Evolutionary conservation across 805 yeast species (phyloP), one percentile per base, ranked within the genome.

Genomic region (Wickerhamomyces xylosicus): DNA sequence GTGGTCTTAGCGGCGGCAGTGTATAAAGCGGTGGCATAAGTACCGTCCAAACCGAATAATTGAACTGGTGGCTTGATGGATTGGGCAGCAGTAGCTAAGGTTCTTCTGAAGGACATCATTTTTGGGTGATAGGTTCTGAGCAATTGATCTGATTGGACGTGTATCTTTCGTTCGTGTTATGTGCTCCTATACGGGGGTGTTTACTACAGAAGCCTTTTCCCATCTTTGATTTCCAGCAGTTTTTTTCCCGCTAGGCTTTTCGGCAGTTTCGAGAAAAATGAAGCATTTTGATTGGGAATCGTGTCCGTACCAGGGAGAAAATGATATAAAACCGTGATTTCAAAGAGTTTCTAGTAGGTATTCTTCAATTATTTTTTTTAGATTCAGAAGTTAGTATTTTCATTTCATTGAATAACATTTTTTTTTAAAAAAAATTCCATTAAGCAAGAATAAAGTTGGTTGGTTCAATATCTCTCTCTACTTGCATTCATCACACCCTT

Each of bases 1-100:
- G 94, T 74, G 52, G 77, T 77, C 71, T 85, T 81, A 50, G 81
- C 81, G 41, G 97, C 81, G 18, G 97, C 97, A 40, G 89, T 71
- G 77, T 79, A 90, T 54, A 92, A 74, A 37, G 98, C 96, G 42
- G 86, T 74, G 52, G 97, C 98, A 65, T 90, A 90, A 48, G 97
- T 87, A 59, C 97, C 98, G 52, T 89, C 97, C 52, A 90, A 68
- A 48, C 97, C 97, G 57, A 75, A 90, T 61, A 90, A 74, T 74
- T 87, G 95, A 47, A 90, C 84, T 41, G 97, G 97, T 39, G 94
- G 87, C 64, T 78, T 80, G 56, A 74, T 74, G 42, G 73, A 43
- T 56, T 69, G 66, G 56, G 79, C 63, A 51, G 85, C 81, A 43
- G 89, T 65, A 57, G 94, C 90, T 69, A 82, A 62, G 41, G 80